Evolutionary conservation across 495 filamentous ascomycete species (phyloP), one percentile per base, ranked within the genome.

Genomic region (Hypomontagnella monticulosa): DNA sequence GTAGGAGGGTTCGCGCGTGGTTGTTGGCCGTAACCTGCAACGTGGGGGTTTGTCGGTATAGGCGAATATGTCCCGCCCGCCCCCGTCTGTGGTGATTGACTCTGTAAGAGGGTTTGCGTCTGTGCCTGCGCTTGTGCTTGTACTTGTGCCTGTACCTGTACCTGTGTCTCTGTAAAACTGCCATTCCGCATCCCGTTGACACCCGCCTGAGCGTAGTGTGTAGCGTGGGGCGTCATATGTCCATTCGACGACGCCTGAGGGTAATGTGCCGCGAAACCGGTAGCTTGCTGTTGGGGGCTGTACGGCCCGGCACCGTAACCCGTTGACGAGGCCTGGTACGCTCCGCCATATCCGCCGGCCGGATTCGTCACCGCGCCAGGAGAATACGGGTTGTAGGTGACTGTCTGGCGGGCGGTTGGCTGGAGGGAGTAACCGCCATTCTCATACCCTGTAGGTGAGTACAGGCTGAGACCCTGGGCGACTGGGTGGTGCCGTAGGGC

Each of bases 1-100:
- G 74, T 70, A 0, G 76, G 73, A 15, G 75, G 69, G 44, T 75
- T 73, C 14, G 78, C 53, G 42, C 80, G 66, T 36, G 67, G 56
- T 34, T 63, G 61, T 15, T 65, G 65, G 14, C 14, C 57, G 18
- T 67, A 70, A 3, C 30, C 51, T 4, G 67, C 40, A 8, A 66
- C n/a, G 11, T 64, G 70, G 60, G 67, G 64, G 18, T 34, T 61
- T 33, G 64, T 59, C 19, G 71, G 60, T 43, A 73, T 34, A 4
- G 71, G 71, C 14, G 71, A 71, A 46, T 73, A 73, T 19, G 67
- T 59, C 55, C 61, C 66, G 44, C 64, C 42, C 16, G 71, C 15
- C 20, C 47, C 64, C 14, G 67, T 30, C 42, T 71, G 71, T 18
- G 71, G 49, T 27, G 58, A 63, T 11, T 71, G 71, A 41, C 56